A percentile compares a stretch with the other conserved stretches of the same genome.
Conservation (phyloP, 2,329 filamentous ascomycete genomes). For the Byssochlamys sp. region DNA sequence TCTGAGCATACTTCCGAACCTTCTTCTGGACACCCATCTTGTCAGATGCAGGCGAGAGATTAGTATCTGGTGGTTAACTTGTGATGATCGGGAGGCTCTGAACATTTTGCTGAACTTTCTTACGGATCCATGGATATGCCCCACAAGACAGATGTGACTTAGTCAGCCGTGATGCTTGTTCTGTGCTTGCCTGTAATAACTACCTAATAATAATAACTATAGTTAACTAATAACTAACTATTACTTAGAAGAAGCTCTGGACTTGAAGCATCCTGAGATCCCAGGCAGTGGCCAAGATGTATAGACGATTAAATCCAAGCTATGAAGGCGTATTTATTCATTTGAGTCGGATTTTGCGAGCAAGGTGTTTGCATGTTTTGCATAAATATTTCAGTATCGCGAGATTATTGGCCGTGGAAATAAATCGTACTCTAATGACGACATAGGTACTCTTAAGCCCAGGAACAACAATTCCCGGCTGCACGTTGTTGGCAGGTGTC, state of each 20-base stretch:
- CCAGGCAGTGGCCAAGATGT: too few species aligned
- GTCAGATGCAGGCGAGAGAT: not conserved
- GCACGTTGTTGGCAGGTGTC: not conserved
- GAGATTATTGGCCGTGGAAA: not conserved
- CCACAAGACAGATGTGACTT: not conserved
- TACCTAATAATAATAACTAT: too few species aligned
- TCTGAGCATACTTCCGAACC: slow-evolving; percentile 79
- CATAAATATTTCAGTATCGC: not conserved
- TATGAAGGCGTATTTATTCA: too few species aligned
- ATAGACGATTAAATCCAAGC: too few species aligned
- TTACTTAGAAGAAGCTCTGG: too few species aligned
- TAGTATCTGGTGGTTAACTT: not conserved
- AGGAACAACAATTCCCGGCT: not conserved
- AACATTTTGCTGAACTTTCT: not conserved
- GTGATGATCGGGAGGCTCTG: not conserved
- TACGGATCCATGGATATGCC: not conserved
- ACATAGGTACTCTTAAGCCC: not conserved
- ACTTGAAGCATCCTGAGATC: too few species aligned
- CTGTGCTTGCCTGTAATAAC: too few species aligned
- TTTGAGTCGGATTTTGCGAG: not conserved
- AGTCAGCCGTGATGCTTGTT: not conserved
- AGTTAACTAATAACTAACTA: too few species aligned
- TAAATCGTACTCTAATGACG: not conserved
- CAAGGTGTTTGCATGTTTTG: not conserved
- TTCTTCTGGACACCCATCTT: slow-evolving; percentile 79